Evolutionary conservation across 2,329 filamentous ascomycete genomes (phyloP).

Genomic region (Xylaria sp.): DNA sequence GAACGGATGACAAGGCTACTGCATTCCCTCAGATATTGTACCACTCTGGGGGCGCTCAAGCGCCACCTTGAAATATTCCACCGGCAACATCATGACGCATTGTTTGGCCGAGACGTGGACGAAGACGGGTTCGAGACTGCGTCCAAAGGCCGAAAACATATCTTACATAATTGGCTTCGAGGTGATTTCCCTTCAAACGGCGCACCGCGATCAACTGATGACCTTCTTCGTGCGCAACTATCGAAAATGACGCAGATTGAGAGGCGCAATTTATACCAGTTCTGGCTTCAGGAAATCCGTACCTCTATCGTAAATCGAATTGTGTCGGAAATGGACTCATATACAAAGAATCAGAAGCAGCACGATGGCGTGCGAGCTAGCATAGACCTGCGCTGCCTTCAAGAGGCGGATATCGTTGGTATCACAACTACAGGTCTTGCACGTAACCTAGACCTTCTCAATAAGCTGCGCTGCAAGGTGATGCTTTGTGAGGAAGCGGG

Average conservation of each 20-base stretch:
- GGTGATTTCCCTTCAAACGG: not conserved
- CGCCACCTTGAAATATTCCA: constrained; percentile 26
- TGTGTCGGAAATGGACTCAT: constrained; percentile 8
- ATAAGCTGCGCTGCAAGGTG: constrained; percentile 55
- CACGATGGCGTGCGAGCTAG: constrained; percentile 33
- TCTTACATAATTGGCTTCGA: constrained; percentile 28
- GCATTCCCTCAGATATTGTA: constrained; percentile 17
- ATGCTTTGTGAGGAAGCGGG: constrained; percentile 70
- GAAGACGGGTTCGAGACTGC: constrained; percentile 30
- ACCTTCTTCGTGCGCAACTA: constrained; percentile 14
- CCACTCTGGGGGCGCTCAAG: constrained; percentile 19
- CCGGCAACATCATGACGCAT: constrained; percentile 24
- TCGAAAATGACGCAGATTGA: constrained; percentile 30
- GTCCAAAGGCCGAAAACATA: constrained; percentile 22
- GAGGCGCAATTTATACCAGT: constrained; percentile 30
- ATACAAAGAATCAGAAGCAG: constrained; percentile 12
- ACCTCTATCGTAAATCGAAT: constrained; percentile 21
- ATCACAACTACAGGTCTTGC: constrained; percentile 64
- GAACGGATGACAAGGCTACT: constrained; percentile 2
- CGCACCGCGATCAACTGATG: constrained; percentile 3
- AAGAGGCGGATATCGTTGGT: constrained; percentile 53
- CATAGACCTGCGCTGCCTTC: constrained; percentile 42
- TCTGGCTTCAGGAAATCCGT: constrained; percentile 36
- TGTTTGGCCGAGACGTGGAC: constrained; percentile 32
- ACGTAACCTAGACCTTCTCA: constrained; percentile 51